Percentiles rank a stretch among this genome's conserved stretches.
Conservation (phyloP, 2,329 filamentous ascomycete species). For the Anisogramma anomala region DNA sequence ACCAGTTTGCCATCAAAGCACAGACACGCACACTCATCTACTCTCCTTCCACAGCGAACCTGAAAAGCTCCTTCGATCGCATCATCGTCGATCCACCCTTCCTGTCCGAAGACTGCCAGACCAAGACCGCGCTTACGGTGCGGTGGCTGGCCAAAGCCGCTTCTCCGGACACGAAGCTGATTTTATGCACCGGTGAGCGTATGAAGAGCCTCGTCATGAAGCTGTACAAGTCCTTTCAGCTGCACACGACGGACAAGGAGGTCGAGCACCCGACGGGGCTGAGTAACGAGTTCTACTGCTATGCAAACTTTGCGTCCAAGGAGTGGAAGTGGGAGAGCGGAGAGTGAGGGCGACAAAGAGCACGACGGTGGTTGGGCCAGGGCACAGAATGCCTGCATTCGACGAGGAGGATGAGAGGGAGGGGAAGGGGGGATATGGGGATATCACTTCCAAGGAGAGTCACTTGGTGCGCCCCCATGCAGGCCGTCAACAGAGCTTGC, state of each 20-base stretch:
- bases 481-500: neutral
- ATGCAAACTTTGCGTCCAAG: constrained; percentile 62
- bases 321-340: constrained; percentile 35
- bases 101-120: constrained; percentile 69
- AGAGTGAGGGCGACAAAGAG: constrained; percentile 6
- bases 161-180: constrained; percentile 28
- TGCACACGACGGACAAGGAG: constrained; percentile 55
- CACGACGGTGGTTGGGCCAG: too few relatives aligned
- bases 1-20: neutral
- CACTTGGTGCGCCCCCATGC: neutral
- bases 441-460: too few relatives aligned
- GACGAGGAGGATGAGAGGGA: too few relatives aligned
- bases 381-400: too few relatives aligned
- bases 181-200: constrained; percentile 67
- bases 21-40: neutral
- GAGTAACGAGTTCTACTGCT: constrained; percentile 73
- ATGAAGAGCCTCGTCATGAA: constrained; percentile 54
- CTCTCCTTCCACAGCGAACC: constrained; percentile 26
- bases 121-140: constrained; percentile 64
- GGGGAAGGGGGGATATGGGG: too few relatives aligned
- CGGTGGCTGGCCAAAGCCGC: constrained; percentile 54
- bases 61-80: constrained; percentile 55
- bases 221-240: constrained; percentile 54
- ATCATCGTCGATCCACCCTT: constrained; percentile 72
- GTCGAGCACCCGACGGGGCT: constrained; percentile 59